Evolutionary conservation across 2,329 filamentous ascomycete species (phyloP), one percentile per base, ranked within the genome.

Genomic region (Clarireedia monteithiana): DNA sequence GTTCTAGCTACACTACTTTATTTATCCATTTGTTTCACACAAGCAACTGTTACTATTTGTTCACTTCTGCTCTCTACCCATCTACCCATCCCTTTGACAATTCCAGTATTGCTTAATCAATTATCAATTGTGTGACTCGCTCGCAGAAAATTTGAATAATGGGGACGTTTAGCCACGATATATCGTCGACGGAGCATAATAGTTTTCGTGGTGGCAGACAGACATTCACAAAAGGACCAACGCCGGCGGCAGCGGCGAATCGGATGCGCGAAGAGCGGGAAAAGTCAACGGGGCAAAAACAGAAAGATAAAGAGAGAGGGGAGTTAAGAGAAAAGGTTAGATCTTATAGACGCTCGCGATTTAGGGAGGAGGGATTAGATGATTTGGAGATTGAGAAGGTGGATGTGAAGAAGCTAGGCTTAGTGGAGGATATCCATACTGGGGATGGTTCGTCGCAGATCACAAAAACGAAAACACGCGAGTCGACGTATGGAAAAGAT

Each of bases 291-390:
- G 20, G 4, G 40, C 7, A 44, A n/a, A 44, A 44, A 44, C 40
- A 45, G 17, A 40, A 38, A 6, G 17, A 34, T 24, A 27, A 12
- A 24, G 26, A 48, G 46, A 49, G 47, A 39, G 24, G 4, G 38
- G 9, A 24, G 27, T 38, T 10, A 36, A 15, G 46, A 20, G 15
- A 50, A 50, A 23, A 50, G 23, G 26, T 24, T 44, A 55, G 38
- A 2, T 10, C 46, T 6, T 27, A 26, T 17, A 55, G 53, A 27
- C 42, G 6, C 15, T 55, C 53, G 39, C 49, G 38, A n/a, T 55
- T 55, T 56, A 63, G 53, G 50, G 66, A 68, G 50, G 61, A 63
- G 38, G 65, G 65, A 9, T 44, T 68, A 26, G 64, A 68, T 52
- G 64, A 66, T 60, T 34, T 66, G 46, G 27, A 36, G 3, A 55